Base-by-base conservation (phyloP, 768 basidiomycete genomes). In the Kwoniella sp. region DNA sequence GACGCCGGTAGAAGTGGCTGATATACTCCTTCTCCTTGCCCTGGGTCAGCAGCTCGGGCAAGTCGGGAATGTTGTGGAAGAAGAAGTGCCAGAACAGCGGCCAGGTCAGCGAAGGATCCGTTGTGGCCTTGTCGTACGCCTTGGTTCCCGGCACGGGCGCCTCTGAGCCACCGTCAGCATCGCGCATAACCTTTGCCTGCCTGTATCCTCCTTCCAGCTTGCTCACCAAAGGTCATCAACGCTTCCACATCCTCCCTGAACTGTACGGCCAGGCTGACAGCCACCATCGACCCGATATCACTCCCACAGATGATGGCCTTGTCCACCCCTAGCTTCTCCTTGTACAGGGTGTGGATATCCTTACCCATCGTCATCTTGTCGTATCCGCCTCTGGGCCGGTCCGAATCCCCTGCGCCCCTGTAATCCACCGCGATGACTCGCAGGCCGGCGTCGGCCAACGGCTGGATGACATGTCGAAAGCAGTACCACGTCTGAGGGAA, bases 221-320 rank as follows among this genome's bases (percentile, higher is more conserved):
- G 46, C 59, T 61, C 51, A 61, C 59, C 59, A 40, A 45, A 46
- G 23, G 50, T 49, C 17, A 56, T 53, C 31, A 63, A 42, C 23
- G 44, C 53, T 27, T 52, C 37, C 2, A 58, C 53, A 8, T 54
- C 46, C 1, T 63, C 50, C 22, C 46, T 28, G 42, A 46, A 63
- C 38, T 53, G 59, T 28, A 53, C 12, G 0, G 59, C 62, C 20
- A 59, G 29, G 12, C 46, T 38, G 22, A 49, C 45, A 20, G 57
- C 62, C 12, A 63, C 57, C 65, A 67, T 67, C 26, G 46, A 50
- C 17, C 65, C 65, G 27, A 67, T 67, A 49, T 67, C 65, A 34
- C 57, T 46, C 22, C 65, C 65, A 12, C 58, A 32, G 1, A 63
- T 53, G 17, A 56, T 41, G 12, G 44, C 50, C 46, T 59, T 62